Evolutionary conservation across 192 early-diverging fungal species (phyloP), one percentile per base, ranked within the genome.

Genomic region (Backusella westeae): DNA sequence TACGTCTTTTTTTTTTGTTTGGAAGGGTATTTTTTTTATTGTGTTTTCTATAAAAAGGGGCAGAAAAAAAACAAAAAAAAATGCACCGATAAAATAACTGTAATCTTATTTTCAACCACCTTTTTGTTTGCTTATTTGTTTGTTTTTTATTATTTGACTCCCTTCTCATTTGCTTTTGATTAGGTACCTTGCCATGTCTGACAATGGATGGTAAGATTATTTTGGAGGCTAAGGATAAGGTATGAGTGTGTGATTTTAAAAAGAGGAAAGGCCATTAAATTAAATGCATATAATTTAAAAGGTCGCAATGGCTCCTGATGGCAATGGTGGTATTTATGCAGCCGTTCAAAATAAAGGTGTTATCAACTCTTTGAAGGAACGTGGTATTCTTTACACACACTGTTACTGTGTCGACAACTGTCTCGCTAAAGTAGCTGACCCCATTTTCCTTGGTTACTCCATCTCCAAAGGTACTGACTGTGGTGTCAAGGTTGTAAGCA

Each of bases 321-420:
- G 94, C 77, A 96, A 96, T 85, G 94, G 94, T 78, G 98, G 98
- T 65, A 96, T 99, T 76, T 99, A 99, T 85, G 93, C 95, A 42
- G 97, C 96, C 26, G 86, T 99, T 44, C 90, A 91, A 56, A 83
- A 86, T 32, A 94, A 94, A 79, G 94, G 94, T 41, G 91, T 96
- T 1, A 85, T 98, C 49, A 87, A 82, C 52, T 92, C 94, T 77
- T 87, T 99, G 75, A 91, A 90, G 34, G 80, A 85, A 68, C 93
- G 96, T 79, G 92, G 93, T 42, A 90, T 99, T 71, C 87, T 92
- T 77, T 97, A 94, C 82, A 84, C 96, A 26, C 98, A 99, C 81
- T 92, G 92, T 36, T 98, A 98, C 89, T 96, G 97, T 80, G 97
- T 99, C 41, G 98, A 99, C 83, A 99, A 99, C 84, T 96, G 97